Evolutionary conservation across 2,329 filamentous ascomycete genomes (phyloP).

Genomic region (Fonsecaea multimorphosa): DNA sequence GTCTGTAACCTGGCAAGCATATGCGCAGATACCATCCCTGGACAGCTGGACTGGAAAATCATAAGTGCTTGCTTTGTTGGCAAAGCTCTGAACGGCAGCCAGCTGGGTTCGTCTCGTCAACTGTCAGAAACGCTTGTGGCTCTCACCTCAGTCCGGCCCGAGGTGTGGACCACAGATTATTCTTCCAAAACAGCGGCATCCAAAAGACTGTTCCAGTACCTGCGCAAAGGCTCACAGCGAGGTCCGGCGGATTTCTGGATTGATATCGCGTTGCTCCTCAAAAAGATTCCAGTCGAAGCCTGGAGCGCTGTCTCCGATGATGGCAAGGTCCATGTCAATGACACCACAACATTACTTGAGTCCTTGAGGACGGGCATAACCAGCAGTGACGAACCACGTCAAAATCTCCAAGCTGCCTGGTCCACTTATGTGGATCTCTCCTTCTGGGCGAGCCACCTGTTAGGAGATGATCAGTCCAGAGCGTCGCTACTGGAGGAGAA

Average conservation of each 20-base stretch:
- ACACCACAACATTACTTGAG: conserved; percentile 66
- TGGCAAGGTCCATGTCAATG: conserved; percentile 48
- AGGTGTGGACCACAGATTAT: conserved; percentile 75
- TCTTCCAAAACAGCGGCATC: conserved; percentile 62
- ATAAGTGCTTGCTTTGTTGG: conserved; percentile 74
- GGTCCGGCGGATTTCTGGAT: conserved; percentile 75
- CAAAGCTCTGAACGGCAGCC: conserved; percentile 74
- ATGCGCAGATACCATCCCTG: conserved; percentile 56
- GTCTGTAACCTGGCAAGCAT: conserved; percentile 63
- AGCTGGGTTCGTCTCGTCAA: conserved; percentile 75
- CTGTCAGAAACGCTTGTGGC: conserved; percentile 70
- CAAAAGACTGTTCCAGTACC: conserved; percentile 70
- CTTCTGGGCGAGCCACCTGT: conserved; percentile 58
- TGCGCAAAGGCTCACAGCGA: conserved; percentile 85
- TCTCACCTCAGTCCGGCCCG: conserved; percentile 69
- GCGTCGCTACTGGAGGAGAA: conserved; percentile 54
- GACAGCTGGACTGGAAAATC: conserved; percentile 65
- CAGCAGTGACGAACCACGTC: conserved; percentile 71
- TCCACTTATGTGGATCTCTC: conserved; percentile 71
- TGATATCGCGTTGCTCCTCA: conserved; percentile 67
- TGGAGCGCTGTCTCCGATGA: conserved; percentile 55
- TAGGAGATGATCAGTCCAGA: conserved; percentile 56
- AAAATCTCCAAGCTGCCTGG: conserved; percentile 32
- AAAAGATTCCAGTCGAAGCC: conserved; percentile 60
- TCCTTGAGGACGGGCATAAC: conserved; percentile 74